Conservation (phyloP, 805 yeast species). For the Ogataea ganodermae region DNA sequence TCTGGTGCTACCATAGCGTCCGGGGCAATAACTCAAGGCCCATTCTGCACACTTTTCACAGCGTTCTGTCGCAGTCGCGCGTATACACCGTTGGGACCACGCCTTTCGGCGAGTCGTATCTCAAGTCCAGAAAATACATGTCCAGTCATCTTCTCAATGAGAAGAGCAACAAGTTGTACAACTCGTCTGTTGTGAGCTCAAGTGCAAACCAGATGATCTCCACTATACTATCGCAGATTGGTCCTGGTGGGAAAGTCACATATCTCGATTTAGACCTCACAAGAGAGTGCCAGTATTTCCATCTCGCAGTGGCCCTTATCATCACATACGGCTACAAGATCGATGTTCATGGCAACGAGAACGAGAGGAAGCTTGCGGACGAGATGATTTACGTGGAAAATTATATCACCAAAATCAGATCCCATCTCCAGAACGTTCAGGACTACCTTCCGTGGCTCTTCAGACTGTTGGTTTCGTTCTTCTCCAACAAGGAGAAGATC, state of each 20-base stretch:
- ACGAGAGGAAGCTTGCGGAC: conserved; percentile 44
- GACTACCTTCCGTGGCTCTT: conserved; percentile 52
- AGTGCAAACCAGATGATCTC: conserved; percentile 37
- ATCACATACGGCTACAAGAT: conserved; percentile 55
- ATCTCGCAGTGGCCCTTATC: conserved; percentile 49
- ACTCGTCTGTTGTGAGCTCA: conserved; percentile 38
- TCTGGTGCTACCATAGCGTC: conserved; percentile 53
- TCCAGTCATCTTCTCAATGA: conserved; percentile 44
- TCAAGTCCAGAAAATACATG: conserved; percentile 49
- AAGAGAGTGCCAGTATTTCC: conserved; percentile 48
- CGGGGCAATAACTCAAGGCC: conserved; percentile 69
- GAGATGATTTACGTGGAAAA: conserved; percentile 59
- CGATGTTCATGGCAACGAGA: conserved; percentile 42
- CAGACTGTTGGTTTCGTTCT: conserved; percentile 29
- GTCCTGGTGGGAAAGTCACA: conserved; percentile 16
- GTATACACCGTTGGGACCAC: conserved; percentile 69
- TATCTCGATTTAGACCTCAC: conserved; percentile 43
- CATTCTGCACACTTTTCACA: conserved; percentile 64
- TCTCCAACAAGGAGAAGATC: conserved; percentile 17
- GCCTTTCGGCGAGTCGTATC: conserved; percentile 52
- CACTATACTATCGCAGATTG: conserved; percentile 8
- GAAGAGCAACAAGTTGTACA: conserved; percentile 35
- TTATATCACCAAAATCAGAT: conserved; percentile 55
- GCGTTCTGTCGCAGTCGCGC: conserved; percentile 53
- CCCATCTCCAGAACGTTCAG: conserved; percentile 55